Evolutionary conservation across 495 filamentous ascomycete species (phyloP), one percentile per base, ranked within the genome.

Genomic region (Xylaria scruposa): DNA sequence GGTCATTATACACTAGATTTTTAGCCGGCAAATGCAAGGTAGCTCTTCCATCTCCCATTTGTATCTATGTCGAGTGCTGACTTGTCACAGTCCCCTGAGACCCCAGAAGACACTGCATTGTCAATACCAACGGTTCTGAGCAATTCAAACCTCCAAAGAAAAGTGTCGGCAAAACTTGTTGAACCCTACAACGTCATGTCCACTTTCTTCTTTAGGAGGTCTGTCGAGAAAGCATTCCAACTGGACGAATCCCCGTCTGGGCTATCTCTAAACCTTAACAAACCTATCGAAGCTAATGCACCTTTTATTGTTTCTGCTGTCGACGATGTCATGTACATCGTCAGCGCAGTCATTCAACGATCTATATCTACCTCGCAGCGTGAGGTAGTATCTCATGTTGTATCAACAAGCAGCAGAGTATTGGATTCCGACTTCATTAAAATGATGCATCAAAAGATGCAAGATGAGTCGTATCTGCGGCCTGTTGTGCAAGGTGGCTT

Each of bases 311-410:
- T 94, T 64, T 97, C 94, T 0, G 94, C 96, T 1, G 95, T 99
- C 10, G 96, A 98, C 83, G 96, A 97, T 81, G 95, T 98, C 68
- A 98, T 98, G 97, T 99, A 98, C 83, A 97, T 98, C 73, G 94
- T 97, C 77, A 95, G 97, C 78, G 92, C 95, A 62, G 91, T 97
- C 51, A 85, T 98, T 49, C 91, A 94, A 61, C 91, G 94, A 71
- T 91, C 94, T 6, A 85, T 98, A 53, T 89, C 92, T 1, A 98
- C 96, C 6, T 93, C 93, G 0, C 94, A 97, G 77, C 82, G 88
- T 66, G 84, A 86, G 7, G 90, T 97, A 24, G 85, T 95, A 29
- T 88, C 88, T 65, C 90, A 87, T 54, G 93, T 97, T 10, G 85
- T 98, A 47, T 91, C 94, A 2, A 91, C 90, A 0, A 85, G 97